These are phyloP conservation scores for Hypholoma sublateritium DNA, from an alignment of 768 basidiomycete genomes.

Conservation along the genomic window DNA sequence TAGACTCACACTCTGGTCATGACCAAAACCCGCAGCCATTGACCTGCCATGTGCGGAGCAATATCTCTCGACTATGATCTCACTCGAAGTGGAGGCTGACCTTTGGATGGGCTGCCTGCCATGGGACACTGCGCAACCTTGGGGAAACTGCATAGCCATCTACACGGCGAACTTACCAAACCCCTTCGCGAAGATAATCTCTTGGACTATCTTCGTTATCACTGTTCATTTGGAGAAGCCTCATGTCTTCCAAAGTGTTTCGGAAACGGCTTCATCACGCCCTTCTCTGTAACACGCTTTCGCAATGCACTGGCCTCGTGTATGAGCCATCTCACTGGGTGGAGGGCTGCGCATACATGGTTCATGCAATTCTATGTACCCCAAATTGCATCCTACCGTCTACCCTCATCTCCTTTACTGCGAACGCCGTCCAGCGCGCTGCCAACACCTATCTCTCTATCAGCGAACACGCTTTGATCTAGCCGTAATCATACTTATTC, in stretches of 20 bases:
- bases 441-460: too few relatives aligned
- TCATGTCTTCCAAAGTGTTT: neutral
- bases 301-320: conserved; percentile 23
- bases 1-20: too few relatives aligned
- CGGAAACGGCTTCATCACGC: neutral
- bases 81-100: too few relatives aligned
- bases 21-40: too few relatives aligned
- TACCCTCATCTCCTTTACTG: neutral
- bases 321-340: conserved; percentile 13
- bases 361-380: conserved; percentile 10
- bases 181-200: too few relatives aligned
- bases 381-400: neutral
- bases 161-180: too few relatives aligned
- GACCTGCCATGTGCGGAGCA: too few relatives aligned
- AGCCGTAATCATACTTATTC: neutral
- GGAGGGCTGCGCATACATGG: conserved; percentile 6
- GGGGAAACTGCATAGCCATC: too few relatives aligned
- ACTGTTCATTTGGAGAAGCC: neutral
- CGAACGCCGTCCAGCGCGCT: neutral
- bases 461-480: neutral
- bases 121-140: too few relatives aligned
- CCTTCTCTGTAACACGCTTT: conserved; percentile 9
- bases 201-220: too few relatives aligned
- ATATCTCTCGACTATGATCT: too few relatives aligned
- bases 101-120: too few relatives aligned